Percentiles rank a stretch among this genome's conserved stretches.
phyloP scores from a whole-genome alignment of 2,329 filamentous ascomycete species.

The Xylariaceae sp. region DNA sequence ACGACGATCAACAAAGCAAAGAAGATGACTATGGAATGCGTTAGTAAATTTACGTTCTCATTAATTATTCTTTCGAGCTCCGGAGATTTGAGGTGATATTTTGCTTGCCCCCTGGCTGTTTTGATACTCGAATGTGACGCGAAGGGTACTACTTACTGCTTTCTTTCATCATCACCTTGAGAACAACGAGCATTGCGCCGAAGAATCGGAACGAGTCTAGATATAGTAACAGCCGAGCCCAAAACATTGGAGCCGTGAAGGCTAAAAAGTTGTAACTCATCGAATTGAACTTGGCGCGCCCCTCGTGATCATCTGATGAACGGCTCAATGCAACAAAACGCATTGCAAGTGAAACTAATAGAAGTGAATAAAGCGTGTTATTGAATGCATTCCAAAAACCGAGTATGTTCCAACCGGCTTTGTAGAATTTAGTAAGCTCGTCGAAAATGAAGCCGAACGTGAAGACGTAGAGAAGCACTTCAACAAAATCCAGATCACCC shows the following conservation, averaged over 20 bases:
- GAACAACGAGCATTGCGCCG: constrained; percentile 93
- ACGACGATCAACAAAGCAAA: constrained; percentile 87
- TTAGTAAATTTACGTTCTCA: too few relatives aligned
- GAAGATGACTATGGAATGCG: constrained; percentile 65
- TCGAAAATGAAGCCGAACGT: constrained; percentile 89
- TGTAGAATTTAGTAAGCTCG: constrained; percentile 86
- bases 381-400: constrained; percentile 99
- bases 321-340: constrained; percentile 76
- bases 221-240: constrained; percentile 87
- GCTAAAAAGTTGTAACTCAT: constrained; percentile 93
- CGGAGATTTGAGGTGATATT: too few relatives aligned
- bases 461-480: constrained; percentile 84
- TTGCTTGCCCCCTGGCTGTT: too few relatives aligned
- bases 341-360: constrained; percentile 74
- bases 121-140: too few relatives aligned
- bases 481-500: constrained; percentile 80
- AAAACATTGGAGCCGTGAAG: constrained; percentile 94
- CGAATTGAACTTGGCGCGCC: constrained; percentile 66
- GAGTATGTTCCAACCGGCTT: constrained; percentile 86
- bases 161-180: constrained; percentile 94
- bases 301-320: constrained; percentile 42
- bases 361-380: constrained; percentile 71
- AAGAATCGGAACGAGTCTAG: constrained; percentile 95
- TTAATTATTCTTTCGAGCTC: too few relatives aligned
- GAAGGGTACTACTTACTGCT: constrained; percentile 42